Evolutionary conservation across 331 rosid species (phyloP).

Genomic region (Cydonia oblonga): DNA sequence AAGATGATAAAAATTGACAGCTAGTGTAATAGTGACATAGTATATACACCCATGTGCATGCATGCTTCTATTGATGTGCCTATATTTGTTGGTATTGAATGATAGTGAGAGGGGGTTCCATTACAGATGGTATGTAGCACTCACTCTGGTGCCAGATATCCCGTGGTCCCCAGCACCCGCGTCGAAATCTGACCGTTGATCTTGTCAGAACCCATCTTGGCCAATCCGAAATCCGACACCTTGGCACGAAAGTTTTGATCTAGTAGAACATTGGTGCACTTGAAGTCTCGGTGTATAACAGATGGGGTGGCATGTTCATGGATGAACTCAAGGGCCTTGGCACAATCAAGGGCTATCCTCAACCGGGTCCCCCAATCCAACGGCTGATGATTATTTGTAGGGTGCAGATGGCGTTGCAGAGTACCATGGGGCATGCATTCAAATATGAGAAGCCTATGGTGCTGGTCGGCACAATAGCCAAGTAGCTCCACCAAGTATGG

Average conservation of each 20-base stretch:
- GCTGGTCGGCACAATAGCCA: slow-evolving; percentile 95
- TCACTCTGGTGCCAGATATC: slow-evolving; percentile 98
- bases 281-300: slow-evolving; percentile 88
- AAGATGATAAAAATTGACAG: slow-evolving; percentile 9
- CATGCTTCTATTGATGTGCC: slow-evolving; percentile 15
- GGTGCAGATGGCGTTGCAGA: slow-evolving; percentile 63
- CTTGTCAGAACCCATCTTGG: slow-evolving; percentile 78
- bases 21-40: slow-evolving; percentile 1
- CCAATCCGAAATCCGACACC: slow-evolving; percentile 77
- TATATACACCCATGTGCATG: slow-evolving; percentile 35
- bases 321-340: slow-evolving; percentile 72
- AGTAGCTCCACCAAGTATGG: slow-evolving; percentile 76
- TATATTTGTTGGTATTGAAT: background rate
- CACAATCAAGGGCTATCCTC: slow-evolving; percentile 96
- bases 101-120: slow-evolving; percentile 11
- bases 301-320: slow-evolving; percentile 74
- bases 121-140: slow-evolving; percentile 24
- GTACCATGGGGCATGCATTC: slow-evolving; percentile 69
- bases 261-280: slow-evolving; percentile 54
- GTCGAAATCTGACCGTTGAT: slow-evolving; percentile 82
- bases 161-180: slow-evolving; percentile 83
- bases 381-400: slow-evolving; percentile 25
- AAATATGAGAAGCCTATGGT: slow-evolving; percentile 71
- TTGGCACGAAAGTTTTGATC: slow-evolving; percentile 77
- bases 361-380: slow-evolving; percentile 85